Conservation (phyloP, 495 filamentous ascomycete genomes). For the Aspergillus egyptiacus region DNA sequence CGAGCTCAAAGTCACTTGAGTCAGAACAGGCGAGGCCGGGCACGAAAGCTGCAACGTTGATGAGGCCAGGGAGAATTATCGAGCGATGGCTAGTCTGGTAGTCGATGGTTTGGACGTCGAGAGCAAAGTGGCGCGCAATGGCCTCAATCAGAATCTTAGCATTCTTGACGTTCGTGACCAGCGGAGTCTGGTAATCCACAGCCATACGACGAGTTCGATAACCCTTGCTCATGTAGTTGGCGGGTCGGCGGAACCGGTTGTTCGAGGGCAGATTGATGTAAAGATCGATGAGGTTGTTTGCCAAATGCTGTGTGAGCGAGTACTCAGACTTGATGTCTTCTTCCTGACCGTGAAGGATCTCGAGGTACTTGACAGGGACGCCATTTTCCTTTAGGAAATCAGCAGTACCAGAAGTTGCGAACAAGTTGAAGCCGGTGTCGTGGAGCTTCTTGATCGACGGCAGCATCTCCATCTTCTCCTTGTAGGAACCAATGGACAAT, state of each 20-base stretch:
- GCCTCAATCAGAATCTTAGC: constrained; percentile 96
- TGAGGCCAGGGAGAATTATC: constrained; percentile 65
- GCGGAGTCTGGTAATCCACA: constrained; percentile 94
- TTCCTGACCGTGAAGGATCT: constrained; percentile 64
- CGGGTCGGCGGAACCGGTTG: constrained; percentile 91
- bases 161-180: constrained; percentile 99
- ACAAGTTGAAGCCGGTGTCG: constrained; percentile 86
- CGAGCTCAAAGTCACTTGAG: constrained; percentile 62
- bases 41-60: constrained; percentile 77
- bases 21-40: constrained; percentile 60
- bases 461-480: constrained; percentile 95
- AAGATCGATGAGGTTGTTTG: constrained; percentile 94
- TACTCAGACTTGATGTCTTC: constrained; percentile 90
- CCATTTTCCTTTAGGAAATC: constrained; percentile 91
- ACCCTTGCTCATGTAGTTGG: constrained; percentile 97
- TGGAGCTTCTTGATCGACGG: constrained; percentile 85
- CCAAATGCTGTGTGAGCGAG: constrained; percentile 88
- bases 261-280: constrained; percentile 99
- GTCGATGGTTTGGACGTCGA: constrained; percentile 75
- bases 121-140: constrained; percentile 76
- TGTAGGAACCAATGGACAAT: constrained; percentile 92
- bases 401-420: constrained; percentile 90
- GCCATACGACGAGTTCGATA: constrained; percentile 96
- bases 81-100: constrained; percentile 84
- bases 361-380: constrained; percentile 84